phyloP scores from a whole-genome alignment of 768 basidiomycete genomes.

The Russula virescens region DNA sequence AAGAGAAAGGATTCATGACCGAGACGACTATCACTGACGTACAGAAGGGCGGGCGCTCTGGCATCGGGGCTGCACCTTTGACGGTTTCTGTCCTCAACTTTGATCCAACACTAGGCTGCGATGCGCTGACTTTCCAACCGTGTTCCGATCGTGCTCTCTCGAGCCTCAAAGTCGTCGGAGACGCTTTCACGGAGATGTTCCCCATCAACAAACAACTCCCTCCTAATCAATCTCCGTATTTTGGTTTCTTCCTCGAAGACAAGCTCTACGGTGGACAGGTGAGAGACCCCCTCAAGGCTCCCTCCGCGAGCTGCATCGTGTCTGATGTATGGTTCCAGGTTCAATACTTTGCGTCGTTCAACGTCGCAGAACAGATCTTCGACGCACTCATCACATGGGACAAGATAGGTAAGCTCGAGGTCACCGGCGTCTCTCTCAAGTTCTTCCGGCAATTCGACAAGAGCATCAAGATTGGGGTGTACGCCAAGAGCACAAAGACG shows the following conservation, averaged over 20 bases:
- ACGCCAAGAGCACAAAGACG: background rate
- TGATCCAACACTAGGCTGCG: constrained; percentile 27
- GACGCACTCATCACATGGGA: constrained; percentile 28
- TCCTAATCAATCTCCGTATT: background rate
- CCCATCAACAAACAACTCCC: constrained; percentile 25
- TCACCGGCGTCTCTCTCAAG: constrained; percentile 28
- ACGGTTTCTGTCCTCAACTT: constrained; percentile 31
- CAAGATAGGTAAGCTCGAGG: constrained; percentile 20
- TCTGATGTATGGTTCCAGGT: constrained; percentile 16
- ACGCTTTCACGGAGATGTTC: constrained; percentile 29
- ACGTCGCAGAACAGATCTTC: constrained; percentile 31
- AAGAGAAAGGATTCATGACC: constrained; percentile 9
- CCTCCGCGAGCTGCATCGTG: background rate
- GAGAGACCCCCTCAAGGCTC: background rate
- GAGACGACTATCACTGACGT: constrained; percentile 19
- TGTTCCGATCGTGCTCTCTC: constrained; percentile 32
- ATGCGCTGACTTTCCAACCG: constrained; percentile 25
- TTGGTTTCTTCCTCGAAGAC: constrained; percentile 17
- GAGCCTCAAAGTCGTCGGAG: constrained; percentile 25
- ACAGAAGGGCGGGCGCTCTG: constrained; percentile 25
- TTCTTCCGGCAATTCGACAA: constrained; percentile 24
- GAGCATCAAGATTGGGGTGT: background rate
- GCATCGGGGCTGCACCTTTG: constrained; percentile 30
- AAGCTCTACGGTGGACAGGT: constrained; percentile 13
- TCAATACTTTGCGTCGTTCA: constrained; percentile 30